Evolutionary conservation across 805 yeast species (phyloP), one percentile per base, ranked within the genome.

Genomic region (Starmerella riodocensis): DNA sequence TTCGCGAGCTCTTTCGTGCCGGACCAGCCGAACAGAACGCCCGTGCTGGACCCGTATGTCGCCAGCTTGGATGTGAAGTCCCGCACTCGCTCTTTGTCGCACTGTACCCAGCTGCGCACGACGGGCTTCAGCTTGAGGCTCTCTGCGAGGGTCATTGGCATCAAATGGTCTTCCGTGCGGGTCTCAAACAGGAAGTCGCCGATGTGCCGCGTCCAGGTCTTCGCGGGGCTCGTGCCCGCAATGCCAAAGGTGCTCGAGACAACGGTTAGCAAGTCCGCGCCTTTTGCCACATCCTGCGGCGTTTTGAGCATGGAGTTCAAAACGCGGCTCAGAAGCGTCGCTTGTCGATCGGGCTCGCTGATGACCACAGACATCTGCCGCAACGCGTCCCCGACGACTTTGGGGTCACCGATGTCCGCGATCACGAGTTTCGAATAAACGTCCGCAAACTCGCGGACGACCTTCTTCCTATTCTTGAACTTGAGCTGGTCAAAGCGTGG

Each of bases 111-210:
- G 11, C 63, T 61, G 19, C 55, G 53, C 5, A 86, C 59, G 1
- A 82, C 65, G 0, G 60, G 51, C 40, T 63, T 62, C 88, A 94
- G 80, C 2, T 48, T 35, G 14, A 58, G 46, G 3, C 59, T 45
- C 35, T 58, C 57, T 34, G 46, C 36, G 5, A 50, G 44, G 4
- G 52, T 52, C 25, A 63, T 51, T 2, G 51, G 53, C 51, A 84
- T 76, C 49, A 83, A 74, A 11, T 34, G 24, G n/a, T 23, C 12
- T n/a, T 36, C 34, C 6, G 41, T 22, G 17, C 62, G 61, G 9
- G 65, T 42, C 53, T 81, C 94, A 53, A 69, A 65, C 40, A 82
- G 67, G 0, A 73, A 57, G 35, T 88, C 97, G 30, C 62, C 63
- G 1, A 85, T 67, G 18, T 74, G 44, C 3, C 66, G 54, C 50